Base-by-base conservation (phyloP, 306 rosid genomes). In the Cicer bijugum region DNA sequence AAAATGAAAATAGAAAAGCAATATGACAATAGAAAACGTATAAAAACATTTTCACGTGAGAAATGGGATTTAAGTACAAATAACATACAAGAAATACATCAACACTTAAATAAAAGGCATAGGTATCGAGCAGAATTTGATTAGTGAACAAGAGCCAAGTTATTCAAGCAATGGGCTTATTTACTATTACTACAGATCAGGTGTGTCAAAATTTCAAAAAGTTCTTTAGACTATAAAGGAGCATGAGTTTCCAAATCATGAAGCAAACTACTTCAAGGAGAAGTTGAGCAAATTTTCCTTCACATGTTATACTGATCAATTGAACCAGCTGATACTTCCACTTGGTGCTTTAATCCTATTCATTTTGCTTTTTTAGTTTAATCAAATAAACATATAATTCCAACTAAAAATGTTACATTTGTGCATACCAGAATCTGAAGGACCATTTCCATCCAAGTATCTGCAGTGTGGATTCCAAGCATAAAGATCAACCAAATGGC, bases 401-500 rank as follows among this genome's bases (percentile, higher is more conserved):
- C 55, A 15, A 60, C 28, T 46, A 38, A 71, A 17, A 57, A 61
- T 59, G 56, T 67, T 43, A 51, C 50, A 58, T 17, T 50, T 40
- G 62, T 68, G 20, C 78, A 70, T 81, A 84, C 85, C 85, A 42
- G 79, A 74, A 82, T 88, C 97, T 48, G 97, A 76, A 77, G 98
- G 91, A 75, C 98, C 89, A 55, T 38, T 68, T 89, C 97, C 98
- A 78, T 91, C 98, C 48, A 91, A 76, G 84, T 85, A 91, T 80
- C 92, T 82, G 71, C 98, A 93, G 69, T 93, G 98, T 40, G 98
- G 98, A 78, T 88, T 93, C 98, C 97, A 93, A 6, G 94, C 86
- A 83, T 93, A 93, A 42, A 91, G 85, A 84, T 93, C 98, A 71
- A 86, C 94, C 85, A 93, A 79, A 81, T 91, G 96, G 47, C 97